Conservation (phyloP, 176 grass and related monocot genomes). For the Ampelocalamus luodianensis region DNA sequence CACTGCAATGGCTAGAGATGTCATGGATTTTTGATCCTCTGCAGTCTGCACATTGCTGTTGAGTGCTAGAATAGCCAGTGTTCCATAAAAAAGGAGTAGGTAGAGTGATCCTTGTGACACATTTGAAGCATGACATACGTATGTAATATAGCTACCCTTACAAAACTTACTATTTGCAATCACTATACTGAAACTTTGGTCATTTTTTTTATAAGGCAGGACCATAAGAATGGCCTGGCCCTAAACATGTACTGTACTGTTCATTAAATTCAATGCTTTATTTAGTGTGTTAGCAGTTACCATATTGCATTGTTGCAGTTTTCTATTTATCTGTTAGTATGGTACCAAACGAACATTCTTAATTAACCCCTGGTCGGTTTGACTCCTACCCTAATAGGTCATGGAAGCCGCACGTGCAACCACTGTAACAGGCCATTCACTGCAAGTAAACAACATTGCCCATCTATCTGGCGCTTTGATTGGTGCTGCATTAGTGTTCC, state of each 20-base stretch:
- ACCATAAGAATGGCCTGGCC: neutral
- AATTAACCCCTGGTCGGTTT: conserved; percentile 39
- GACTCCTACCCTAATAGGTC: conserved; percentile 52
- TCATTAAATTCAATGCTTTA: neutral
- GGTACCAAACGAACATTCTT: neutral
- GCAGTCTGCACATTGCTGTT: neutral
- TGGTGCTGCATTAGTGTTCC: conserved; percentile 76
- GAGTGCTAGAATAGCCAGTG: neutral
- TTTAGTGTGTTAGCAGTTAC: neutral
- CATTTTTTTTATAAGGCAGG: neutral
- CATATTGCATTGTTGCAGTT: neutral
- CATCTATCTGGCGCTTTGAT: conserved; percentile 97
- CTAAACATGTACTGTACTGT: conserved; percentile 7
- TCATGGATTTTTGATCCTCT: neutral
- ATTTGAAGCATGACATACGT: neutral
- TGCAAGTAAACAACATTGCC: conserved; percentile 89
- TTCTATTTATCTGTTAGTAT: neutral
- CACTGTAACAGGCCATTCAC: conserved; percentile 52
- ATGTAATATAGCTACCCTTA: neutral
- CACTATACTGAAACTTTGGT: neutral
- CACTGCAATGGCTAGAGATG: neutral
- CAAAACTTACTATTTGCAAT: neutral
- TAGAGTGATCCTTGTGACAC: neutral
- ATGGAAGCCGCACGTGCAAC: conserved; percentile 94
- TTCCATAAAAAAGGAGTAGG: neutral